Evolutionary conservation across 768 basidiomycete species (phyloP), one percentile per base, ranked within the genome.

Genomic region (Neoboletus subvelutipes): DNA sequence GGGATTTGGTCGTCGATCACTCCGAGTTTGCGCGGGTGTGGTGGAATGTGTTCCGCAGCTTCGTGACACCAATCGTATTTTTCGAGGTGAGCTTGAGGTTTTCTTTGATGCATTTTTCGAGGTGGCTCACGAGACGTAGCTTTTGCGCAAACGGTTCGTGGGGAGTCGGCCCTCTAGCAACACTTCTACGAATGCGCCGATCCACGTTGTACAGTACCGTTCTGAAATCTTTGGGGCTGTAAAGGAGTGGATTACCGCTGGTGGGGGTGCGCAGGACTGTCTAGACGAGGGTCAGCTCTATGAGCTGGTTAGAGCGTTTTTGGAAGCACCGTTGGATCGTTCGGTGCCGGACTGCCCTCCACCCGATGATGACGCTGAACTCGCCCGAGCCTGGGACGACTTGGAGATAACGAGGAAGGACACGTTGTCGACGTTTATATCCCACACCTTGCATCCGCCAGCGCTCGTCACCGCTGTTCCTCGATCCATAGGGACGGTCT

Each of bases 31-130:
- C 84, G 2, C 78, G 77, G 43, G 81, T 90, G 3, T 94, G 91
- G 90, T 94, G 91, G 90, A 85, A 81, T 58, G 83, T 83, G 20
- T 94, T 90, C 67, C 79, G 92, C 41, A 90, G 88, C 64, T 91
- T 93, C 61, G 82, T 93, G 10, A 85, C 87, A 0, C 91, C 92
- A 0, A 70, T 87, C 9, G 87, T 88, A 2, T 89, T 94, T 64
- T 92, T 94, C 67, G 90, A 93, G 84, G 92, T 91, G 64, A 47
- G 81, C 55, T 46, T 45, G 42, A 20, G 8, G 28, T n/a, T 24
- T 20, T 24, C 3, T 46, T 31, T 2, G 28, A 20, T 29, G 4
- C 8, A 2, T 17, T 22, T 49, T 46, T 45, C 5, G 11, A 0
- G 13, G 20, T 3, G 20, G 18, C 65, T 65, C 13, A 69, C 18